Conservation (phyloP, 2,329 filamentous ascomycete species). For the Talaromyces sp. region DNA sequence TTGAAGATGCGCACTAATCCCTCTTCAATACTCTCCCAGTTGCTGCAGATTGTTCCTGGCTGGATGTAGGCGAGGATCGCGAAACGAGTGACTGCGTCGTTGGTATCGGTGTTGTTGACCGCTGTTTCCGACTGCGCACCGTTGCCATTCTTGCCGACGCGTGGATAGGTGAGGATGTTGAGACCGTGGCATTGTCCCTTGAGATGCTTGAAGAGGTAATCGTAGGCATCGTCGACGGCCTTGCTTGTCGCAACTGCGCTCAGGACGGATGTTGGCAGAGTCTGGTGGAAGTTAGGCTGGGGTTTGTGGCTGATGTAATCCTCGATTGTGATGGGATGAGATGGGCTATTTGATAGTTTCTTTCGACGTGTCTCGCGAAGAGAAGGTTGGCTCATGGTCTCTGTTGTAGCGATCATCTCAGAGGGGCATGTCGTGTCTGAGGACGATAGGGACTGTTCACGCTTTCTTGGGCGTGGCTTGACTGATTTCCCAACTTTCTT, state of each 20-base stretch:
- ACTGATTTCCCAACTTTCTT: neutral
- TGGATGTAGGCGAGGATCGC: slow-evolving; percentile 7
- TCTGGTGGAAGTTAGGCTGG: neutral
- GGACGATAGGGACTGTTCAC: neutral
- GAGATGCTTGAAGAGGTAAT: neutral
- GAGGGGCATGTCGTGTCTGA: neutral
- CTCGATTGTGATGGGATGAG: neutral
- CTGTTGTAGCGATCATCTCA: neutral
- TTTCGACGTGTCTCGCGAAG: neutral
- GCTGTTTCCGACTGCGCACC: neutral
- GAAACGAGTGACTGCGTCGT: neutral
- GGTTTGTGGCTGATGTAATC: neutral
- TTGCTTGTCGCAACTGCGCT: neutral
- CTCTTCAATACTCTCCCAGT: slow-evolving; percentile 3
- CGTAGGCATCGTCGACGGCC: neutral
- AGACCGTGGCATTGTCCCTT: slow-evolving; percentile 5
- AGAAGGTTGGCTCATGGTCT: neutral
- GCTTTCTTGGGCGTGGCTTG: neutral
- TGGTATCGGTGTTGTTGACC: neutral
- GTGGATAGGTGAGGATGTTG: neutral
- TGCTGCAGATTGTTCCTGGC: neutral
- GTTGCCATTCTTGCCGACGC: neutral
- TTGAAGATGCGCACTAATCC: slow-evolving; percentile 10
- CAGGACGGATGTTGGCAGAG: neutral
- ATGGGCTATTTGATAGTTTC: neutral